Percentiles rank a stretch among this genome's conserved stretches.
phyloP scores from a whole-genome alignment of 2,329 filamentous ascomycete species.

The Curvularia sp. region DNA sequence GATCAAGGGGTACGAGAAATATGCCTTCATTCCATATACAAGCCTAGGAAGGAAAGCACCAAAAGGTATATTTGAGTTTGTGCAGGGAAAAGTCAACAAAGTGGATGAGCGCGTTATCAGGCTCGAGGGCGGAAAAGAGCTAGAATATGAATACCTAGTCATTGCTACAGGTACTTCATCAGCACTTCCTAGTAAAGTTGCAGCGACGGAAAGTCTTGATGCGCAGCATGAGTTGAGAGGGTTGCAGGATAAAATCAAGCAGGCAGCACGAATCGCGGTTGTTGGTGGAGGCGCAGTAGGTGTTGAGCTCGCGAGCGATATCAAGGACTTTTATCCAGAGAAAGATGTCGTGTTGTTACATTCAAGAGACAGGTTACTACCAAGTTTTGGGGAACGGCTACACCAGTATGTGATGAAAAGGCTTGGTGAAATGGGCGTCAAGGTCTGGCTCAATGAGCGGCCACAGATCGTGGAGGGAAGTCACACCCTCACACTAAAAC shows the following conservation, averaged over 20 bases:
- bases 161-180: constrained; percentile 63
- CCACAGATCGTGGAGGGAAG: constrained; percentile 35
- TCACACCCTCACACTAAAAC: constrained; percentile 9
- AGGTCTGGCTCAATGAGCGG: constrained; percentile 60
- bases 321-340: constrained; percentile 62
- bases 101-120: constrained; percentile 51
- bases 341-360: constrained; percentile 66
- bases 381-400: constrained; percentile 57
- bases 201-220: constrained; percentile 51
- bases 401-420: constrained; percentile 51
- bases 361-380: constrained; percentile 62
- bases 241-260: constrained; percentile 60
- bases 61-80: not conserved
- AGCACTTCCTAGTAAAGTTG: constrained; percentile 59
- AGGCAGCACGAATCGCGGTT: constrained; percentile 53
- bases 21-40: constrained; percentile 66
- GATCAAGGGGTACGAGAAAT: constrained; percentile 57
- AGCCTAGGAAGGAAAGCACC: constrained; percentile 33
- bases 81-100: constrained; percentile 10
- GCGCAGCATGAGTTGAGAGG: constrained; percentile 54
- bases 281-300: constrained; percentile 67
- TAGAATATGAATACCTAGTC: constrained; percentile 64
- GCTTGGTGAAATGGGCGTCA: constrained; percentile 56
- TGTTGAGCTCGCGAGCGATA: constrained; percentile 67
- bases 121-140: constrained; percentile 53